Base-by-base conservation (phyloP, 306 rosid species). In the Cucumis hystrix region DNA sequence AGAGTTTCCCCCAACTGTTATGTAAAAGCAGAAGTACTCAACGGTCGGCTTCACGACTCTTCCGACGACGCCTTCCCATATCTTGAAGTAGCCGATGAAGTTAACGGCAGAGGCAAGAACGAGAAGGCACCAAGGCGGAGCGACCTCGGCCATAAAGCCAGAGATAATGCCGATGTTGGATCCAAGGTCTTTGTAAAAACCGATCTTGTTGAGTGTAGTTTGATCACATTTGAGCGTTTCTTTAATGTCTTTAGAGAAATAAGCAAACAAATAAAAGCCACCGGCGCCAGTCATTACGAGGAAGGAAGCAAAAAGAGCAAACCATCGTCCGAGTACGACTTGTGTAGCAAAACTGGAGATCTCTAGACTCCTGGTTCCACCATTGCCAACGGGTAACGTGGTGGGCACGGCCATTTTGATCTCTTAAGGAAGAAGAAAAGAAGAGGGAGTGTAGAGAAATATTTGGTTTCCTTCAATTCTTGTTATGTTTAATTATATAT, bases 181-280 rank as follows among this genome's bases (percentile, higher is more conserved):
- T 66, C 88, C 88, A 4, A 85, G 72, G 9, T 85, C 86, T 63
- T 85, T 85, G 82, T 69, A 80, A 77, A 85, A 85, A 8, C 84
- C 73, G 6, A 85, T 2, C 18, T 35, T 1, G 54, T 78, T 82
- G 25, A 82, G 74, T 6, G 75, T 63, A 8, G 79, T 40, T 55
- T 82, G 86, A 77, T 83, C 82, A 59, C 79, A 86, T 3, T 78
- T 76, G 21, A 75, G 83, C 1, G 75, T 37, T 28, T 83, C 14
- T 66, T 83, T 86, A 11, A 86, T 80, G 67, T 68, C 66, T 40
- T 71, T 47, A n/a, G 89, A 86, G 37, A 80, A 86, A 18, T 75
- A 40, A 47, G 82, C 82, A 41, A 79, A 86, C 9, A 86, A 77
- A 52, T 79, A 83, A 4, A 82, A 75, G 2, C 82, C 76, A 3